phyloP scores from a whole-genome alignment of 2,329 filamentous ascomycete species.

The Elsinoe batatas region DNA sequence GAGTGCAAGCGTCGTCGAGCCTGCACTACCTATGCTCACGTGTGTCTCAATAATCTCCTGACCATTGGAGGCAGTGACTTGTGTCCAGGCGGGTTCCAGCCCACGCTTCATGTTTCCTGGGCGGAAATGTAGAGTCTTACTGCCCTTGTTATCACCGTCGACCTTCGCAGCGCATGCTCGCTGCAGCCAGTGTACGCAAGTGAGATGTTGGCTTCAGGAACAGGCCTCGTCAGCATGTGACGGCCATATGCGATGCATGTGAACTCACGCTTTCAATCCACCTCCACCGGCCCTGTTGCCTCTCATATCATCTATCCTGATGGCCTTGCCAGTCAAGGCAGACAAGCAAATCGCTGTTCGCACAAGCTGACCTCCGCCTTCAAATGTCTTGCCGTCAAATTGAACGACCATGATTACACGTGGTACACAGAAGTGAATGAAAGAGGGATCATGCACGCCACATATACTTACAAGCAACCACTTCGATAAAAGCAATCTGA shows the following conservation, averaged over 20 bases:
- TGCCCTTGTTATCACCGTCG: constrained; percentile 33
- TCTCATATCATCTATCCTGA: constrained; percentile 45
- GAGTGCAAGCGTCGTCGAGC: constrained; percentile 46
- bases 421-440: no score
- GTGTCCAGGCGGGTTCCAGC: not conserved
- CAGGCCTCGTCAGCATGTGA: not conserved
- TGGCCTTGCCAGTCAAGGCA: constrained; percentile 40
- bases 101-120: constrained; percentile 19
- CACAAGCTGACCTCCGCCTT: constrained; percentile 53
- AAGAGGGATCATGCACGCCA: no score
- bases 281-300: constrained; percentile 42
- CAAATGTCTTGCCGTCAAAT: constrained; percentile 48
- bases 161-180: constrained; percentile 38
- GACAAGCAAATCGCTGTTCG: constrained; percentile 48
- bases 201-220: constrained; percentile 40
- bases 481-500: no score
- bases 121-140: constrained; percentile 33
- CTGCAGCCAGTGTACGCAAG: constrained; percentile 44
- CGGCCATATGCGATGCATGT: not conserved
- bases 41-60: constrained; percentile 25
- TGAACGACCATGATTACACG: constrained; percentile 20
- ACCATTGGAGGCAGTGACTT: not conserved
- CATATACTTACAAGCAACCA: no score
- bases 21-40: constrained; percentile 40
- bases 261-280: constrained; percentile 38